A percentile compares a stretch with the other conserved stretches of the same genome.
phyloP scores from a whole-genome alignment of 768 basidiomycete genomes.

The Steccherinum ochraceum region DNA sequence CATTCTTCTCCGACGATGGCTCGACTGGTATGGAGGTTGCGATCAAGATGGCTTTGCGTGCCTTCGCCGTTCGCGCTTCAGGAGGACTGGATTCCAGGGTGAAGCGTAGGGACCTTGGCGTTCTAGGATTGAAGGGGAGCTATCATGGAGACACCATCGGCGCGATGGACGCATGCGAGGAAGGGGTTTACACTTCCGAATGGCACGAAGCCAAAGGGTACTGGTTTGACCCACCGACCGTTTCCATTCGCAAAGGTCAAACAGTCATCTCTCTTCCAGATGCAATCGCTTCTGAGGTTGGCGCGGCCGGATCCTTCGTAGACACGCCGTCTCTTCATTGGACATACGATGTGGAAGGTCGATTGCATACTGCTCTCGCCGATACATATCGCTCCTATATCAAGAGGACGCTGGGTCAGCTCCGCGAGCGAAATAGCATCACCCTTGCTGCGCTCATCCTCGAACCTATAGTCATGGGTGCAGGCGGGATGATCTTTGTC shows the following conservation, averaged over 20 bases:
- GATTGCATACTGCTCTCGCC: slow-evolving; percentile 59
- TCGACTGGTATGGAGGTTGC: slow-evolving; percentile 98
- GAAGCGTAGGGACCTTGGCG: slow-evolving; percentile 45
- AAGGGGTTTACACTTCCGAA: slow-evolving; percentile 90
- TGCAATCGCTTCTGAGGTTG: slow-evolving; percentile 29
- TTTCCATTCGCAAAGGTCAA: slow-evolving; percentile 59
- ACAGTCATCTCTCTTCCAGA: slow-evolving; percentile 49
- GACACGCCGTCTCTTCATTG: slow-evolving; percentile 42
- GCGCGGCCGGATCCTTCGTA: slow-evolving; percentile 16
- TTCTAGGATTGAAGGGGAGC: slow-evolving; percentile 84
- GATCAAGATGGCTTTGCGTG: slow-evolving; percentile 90
- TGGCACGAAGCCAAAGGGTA: slow-evolving; percentile 92
- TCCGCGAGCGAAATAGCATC: slow-evolving; percentile 33
- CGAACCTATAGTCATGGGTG: slow-evolving; percentile 91
- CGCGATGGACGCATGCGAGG: slow-evolving; percentile 91
- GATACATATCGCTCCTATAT: slow-evolving; percentile 58
- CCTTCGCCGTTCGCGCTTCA: slow-evolving; percentile 40
- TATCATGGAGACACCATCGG: slow-evolving; percentile 99
- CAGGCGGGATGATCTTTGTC: slow-evolving; percentile 95
- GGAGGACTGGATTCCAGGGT: slow-evolving; percentile 34
- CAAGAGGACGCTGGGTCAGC: slow-evolving; percentile 37
- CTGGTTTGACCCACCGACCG: slow-evolving; percentile 88
- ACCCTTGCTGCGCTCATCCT: slow-evolving; percentile 73
- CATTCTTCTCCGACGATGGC: slow-evolving; percentile 92
- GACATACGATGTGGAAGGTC: slow-evolving; percentile 64